A percentile compares a stretch with the other conserved stretches of the same genome.
These are phyloP conservation scores for Oemleria cerasiformis DNA, from an alignment of 306 rosid genomes.

Conservation along the genomic window DNA sequence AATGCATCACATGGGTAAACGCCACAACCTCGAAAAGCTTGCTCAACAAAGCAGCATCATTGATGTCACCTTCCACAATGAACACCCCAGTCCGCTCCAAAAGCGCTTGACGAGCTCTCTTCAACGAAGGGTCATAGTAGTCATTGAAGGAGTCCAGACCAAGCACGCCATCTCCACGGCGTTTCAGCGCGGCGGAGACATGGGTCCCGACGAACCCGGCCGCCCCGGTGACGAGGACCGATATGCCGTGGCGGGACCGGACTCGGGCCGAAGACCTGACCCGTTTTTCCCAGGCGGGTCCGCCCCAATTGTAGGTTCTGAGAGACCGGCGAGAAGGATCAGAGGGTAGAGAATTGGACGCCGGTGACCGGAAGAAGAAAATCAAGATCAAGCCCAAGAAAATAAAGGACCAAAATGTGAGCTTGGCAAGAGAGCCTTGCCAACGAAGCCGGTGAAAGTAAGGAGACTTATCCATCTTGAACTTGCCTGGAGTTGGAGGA, in stretches of 20 bases:
- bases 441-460: constrained; percentile 68
- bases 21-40: constrained; percentile 91
- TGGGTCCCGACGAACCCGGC: constrained; percentile 95
- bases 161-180: constrained; percentile 84
- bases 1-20: constrained; percentile 95
- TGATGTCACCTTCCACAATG: constrained; percentile 92
- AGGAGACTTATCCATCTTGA: constrained; percentile 84
- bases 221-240: constrained; percentile 88
- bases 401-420: constrained; percentile 69
- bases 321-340: constrained; percentile 84
- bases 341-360: constrained; percentile 38
- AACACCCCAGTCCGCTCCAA: constrained; percentile 81
- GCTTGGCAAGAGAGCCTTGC: constrained; percentile 76
- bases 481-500: constrained; percentile 91
- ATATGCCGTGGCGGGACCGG: constrained; percentile 60
- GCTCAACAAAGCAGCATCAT: constrained; percentile 59
- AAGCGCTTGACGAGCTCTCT: constrained; percentile 76
- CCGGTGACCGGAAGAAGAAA: constrained; percentile 73
- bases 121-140: constrained; percentile 81
- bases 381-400: constrained; percentile 75
- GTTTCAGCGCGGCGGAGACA: constrained; percentile 81
- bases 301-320: constrained; percentile 76
- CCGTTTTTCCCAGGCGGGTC: constrained; percentile 85
- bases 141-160: constrained; percentile 83
- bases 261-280: constrained; percentile 65